Evolutionary conservation across 768 basidiomycete species (phyloP).

Genomic region (Leccinum uliginosum): DNA sequence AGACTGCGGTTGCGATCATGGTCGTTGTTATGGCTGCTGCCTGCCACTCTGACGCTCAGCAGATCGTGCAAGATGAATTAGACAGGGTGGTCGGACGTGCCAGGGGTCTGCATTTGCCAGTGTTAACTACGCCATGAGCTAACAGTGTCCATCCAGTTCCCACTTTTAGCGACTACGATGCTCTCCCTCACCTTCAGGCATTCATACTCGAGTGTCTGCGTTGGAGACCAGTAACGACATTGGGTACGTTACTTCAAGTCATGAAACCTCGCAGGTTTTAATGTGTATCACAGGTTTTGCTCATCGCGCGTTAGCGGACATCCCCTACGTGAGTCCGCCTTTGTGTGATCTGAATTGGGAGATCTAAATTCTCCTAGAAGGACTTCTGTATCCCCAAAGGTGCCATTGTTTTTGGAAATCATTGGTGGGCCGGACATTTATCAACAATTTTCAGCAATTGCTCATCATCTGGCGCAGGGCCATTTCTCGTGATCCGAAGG

Average conservation of each 20-base stretch:
- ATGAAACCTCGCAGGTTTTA: neutral
- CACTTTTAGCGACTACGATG: conserved; percentile 35
- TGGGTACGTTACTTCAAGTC: conserved; percentile 17
- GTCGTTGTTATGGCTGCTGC: conserved; percentile 56
- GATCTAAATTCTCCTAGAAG: conserved; percentile 23
- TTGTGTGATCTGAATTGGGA: neutral
- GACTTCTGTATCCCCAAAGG: conserved; percentile 34
- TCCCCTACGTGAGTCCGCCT: conserved; percentile 48
- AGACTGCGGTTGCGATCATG: conserved; percentile 56
- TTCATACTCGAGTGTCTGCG: conserved; percentile 40
- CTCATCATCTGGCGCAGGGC: conserved; percentile 33
- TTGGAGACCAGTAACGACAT: conserved; percentile 38
- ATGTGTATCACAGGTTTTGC: conserved; percentile 42
- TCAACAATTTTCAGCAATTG: neutral
- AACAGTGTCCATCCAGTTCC: conserved; percentile 28
- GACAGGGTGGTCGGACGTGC: conserved; percentile 49
- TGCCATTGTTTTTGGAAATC: conserved; percentile 34
- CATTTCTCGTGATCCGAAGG: conserved; percentile 51
- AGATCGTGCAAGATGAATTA: conserved; percentile 49
- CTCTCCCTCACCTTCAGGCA: conserved; percentile 36
- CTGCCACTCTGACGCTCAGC: conserved; percentile 49
- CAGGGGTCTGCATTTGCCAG: conserved; percentile 16
- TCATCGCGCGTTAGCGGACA: conserved; percentile 61
- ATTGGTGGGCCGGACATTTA: conserved; percentile 23
- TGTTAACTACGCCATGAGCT: neutral